Percentiles rank a stretch among this genome's conserved stretches.
Conservation (phyloP, 179 eudicot genomes). For the Vitellaria paradoxa region DNA sequence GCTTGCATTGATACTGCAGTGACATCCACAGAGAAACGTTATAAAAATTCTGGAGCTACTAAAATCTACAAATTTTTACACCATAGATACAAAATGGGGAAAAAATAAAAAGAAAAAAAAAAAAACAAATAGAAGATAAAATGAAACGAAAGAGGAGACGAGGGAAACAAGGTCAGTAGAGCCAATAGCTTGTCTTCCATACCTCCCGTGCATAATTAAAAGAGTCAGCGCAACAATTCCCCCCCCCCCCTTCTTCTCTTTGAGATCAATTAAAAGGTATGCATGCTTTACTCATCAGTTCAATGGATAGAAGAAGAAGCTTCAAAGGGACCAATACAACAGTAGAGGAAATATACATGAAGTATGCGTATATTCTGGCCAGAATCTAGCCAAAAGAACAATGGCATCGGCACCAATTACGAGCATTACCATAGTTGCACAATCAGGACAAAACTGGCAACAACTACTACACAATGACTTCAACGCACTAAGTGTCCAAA, state of each 20-base stretch:
- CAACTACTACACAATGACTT: background rate
- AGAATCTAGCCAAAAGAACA: background rate
- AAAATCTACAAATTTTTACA: background rate
- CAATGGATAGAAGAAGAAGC: background rate
- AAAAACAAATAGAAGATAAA: background rate
- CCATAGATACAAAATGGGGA: background rate
- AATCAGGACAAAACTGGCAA: background rate
- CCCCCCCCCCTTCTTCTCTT: too few species aligned
- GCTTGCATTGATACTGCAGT: conserved; percentile 78
- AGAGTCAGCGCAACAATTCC: background rate
- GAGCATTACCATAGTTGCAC: background rate
- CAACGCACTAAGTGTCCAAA: background rate
- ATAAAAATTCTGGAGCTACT: conserved; percentile 21
- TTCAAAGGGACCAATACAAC: background rate
- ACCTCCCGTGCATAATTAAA: background rate
- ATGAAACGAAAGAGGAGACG: background rate
- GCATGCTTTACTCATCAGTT: background rate
- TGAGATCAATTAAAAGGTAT: background rate
- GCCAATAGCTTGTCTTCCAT: background rate
- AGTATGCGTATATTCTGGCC: background rate
- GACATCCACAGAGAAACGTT: conserved; percentile 57
- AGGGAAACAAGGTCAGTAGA: background rate
- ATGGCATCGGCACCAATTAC: background rate
- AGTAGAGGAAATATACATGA: background rate
- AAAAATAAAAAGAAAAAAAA: background rate